Evolutionary conservation across 2,329 filamentous ascomycete species (phyloP).

Genomic region (Exophiala oligosperma): DNA sequence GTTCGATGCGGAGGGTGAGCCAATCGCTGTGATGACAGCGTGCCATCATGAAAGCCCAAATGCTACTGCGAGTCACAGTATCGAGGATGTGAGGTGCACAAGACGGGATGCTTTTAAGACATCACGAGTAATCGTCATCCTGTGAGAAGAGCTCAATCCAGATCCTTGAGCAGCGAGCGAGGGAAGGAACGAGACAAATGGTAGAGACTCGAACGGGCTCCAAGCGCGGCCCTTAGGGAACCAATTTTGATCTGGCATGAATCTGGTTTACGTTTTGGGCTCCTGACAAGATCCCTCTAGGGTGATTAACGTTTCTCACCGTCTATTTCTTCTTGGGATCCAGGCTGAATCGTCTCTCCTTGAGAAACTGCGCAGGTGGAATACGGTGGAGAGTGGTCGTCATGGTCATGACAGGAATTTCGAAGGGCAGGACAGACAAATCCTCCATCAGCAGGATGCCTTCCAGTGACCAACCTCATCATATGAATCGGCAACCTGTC

Average conservation of each 20-base stretch:
- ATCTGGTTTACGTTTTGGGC: constrained; percentile 2
- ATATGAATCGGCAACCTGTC: constrained; percentile 4
- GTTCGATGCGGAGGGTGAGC: constrained; percentile 29
- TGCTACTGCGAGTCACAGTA: constrained; percentile 31
- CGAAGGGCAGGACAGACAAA: background rate
- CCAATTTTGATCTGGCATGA: constrained; percentile 5
- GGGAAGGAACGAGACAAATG: background rate
- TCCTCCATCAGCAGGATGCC: constrained; percentile 1
- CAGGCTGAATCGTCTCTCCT: constrained; percentile 1
- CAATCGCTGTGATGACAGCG: constrained; percentile 29
- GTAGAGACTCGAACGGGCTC: constrained; percentile 3
- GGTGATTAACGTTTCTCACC: background rate
- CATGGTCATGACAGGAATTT: background rate
- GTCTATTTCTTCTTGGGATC: background rate
- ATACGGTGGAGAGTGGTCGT: background rate
- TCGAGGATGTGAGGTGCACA: background rate
- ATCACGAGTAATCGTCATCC: constrained; percentile 2
- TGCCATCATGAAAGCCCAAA: constrained; percentile 32
- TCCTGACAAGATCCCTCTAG: background rate
- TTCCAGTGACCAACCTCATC: constrained; percentile 1
- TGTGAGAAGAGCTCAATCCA: constrained; percentile 4
- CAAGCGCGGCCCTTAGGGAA: background rate
- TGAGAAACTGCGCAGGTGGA: background rate
- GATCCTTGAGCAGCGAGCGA: background rate
- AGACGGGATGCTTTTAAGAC: constrained; percentile 3